Conservation (phyloP, 2,329 filamentous ascomycete genomes). For the Parastagonospora nodorum region DNA sequence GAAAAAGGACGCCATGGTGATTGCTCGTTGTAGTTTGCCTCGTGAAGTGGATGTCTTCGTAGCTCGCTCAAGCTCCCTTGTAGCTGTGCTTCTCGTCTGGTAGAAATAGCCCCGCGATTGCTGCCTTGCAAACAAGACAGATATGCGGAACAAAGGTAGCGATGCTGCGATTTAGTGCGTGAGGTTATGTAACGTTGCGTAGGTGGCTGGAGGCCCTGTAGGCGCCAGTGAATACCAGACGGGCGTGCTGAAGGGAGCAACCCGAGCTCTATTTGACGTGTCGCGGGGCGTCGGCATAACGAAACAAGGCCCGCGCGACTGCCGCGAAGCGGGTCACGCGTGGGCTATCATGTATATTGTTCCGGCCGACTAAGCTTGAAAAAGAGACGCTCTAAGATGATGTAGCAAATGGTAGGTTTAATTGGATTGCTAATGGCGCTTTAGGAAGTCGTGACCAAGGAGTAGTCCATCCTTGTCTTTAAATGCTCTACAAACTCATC, state of each 20-base stretch:
- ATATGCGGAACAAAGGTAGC: background rate
- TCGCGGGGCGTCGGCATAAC: conserved; percentile 19
- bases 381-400: background rate
- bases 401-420: background rate
- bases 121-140: conserved; percentile 7
- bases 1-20: conserved; percentile 59
- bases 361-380: conserved; percentile 8
- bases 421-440: background rate
- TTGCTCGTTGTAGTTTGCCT: background rate
- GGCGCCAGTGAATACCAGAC: conserved; percentile 20
- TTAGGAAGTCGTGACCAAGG: background rate
- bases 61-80: background rate
- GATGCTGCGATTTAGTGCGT: conserved; percentile 9
- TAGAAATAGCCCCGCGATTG: conserved; percentile 6
- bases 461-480: too few species aligned
- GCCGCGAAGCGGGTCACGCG: conserved; percentile 5
- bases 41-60: background rate
- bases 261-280: conserved; percentile 15
- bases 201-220: conserved; percentile 15
- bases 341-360: conserved; percentile 10
- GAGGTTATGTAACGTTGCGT: conserved; percentile 2
- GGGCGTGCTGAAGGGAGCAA: conserved; percentile 12
- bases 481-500: too few species aligned
- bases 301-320: conserved; percentile 5
- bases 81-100: background rate